These are phyloP conservation scores for Penicillium verrucosum DNA, from an alignment of 2,329 filamentous ascomycete species.

Conservation along the genomic window DNA sequence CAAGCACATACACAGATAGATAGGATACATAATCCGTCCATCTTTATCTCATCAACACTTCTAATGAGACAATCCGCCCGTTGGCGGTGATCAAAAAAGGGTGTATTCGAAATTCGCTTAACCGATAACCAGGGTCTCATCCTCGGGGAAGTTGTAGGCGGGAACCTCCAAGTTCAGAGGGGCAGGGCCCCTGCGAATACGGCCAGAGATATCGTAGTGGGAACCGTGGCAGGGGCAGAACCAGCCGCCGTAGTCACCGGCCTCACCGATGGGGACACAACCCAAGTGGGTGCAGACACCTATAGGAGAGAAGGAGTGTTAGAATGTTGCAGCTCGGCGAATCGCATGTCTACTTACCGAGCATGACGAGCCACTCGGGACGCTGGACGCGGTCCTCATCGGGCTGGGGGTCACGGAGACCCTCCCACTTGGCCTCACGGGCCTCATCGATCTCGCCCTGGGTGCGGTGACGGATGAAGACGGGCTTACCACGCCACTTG, in stretches of 20 bases:
- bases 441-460: constrained; percentile 89
- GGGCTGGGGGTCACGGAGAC: constrained; percentile 84
- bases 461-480: constrained; percentile 99
- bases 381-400: constrained; percentile 95
- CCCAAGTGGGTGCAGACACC: constrained; percentile 98
- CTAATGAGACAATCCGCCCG: constrained; percentile 15
- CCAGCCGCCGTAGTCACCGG: constrained; percentile 97
- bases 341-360: constrained; percentile 59
- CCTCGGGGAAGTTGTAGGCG: constrained; percentile 86
- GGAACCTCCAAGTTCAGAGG: constrained; percentile 97
- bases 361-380: constrained; percentile 98
- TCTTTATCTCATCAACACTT: constrained; percentile 13
- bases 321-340: neutral
- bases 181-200: constrained; percentile 94
- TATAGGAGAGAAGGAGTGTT: constrained; percentile 35
- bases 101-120: constrained; percentile 50
- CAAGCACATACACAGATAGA: constrained; percentile 26
- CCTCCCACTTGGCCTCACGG: constrained; percentile 77
- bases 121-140: constrained; percentile 86
- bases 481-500: constrained; percentile 99
- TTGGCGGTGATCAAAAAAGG: constrained; percentile 8
- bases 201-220: constrained; percentile 99
- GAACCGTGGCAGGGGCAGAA: constrained; percentile 99
- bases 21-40: constrained; percentile 20
- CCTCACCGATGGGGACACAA: constrained; percentile 98